phyloP scores from a whole-genome alignment of 129 eudicot genomes.

The Chrysanthemum seticuspe region DNA sequence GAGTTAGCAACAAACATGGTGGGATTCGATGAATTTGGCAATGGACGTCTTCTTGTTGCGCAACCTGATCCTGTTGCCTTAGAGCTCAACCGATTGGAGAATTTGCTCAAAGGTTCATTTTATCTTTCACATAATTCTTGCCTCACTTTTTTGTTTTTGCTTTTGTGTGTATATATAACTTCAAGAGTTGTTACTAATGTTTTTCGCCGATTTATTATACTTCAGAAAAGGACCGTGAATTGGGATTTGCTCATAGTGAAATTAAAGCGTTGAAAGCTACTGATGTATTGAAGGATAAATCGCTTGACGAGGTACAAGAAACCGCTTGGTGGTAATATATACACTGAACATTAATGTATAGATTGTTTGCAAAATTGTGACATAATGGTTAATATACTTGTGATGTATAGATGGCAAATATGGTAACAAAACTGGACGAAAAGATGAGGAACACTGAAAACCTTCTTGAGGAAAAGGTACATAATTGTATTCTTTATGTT shows the following conservation, averaged over 20 bases:
- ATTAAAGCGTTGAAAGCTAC: constrained; percentile 74
- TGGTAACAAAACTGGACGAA: constrained; percentile 59
- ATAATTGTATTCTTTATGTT: neutral
- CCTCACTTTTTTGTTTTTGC: neutral
- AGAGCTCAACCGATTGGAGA: constrained; percentile 68
- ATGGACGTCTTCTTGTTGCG: constrained; percentile 27
- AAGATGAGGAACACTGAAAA: constrained; percentile 50
- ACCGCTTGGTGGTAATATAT: neutral
- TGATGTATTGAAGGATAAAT: constrained; percentile 71
- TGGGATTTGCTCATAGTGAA: constrained; percentile 65
- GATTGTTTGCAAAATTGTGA: neutral
- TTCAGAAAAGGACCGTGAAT: constrained; percentile 74
- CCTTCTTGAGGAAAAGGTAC: constrained; percentile 80
- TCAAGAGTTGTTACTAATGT: neutral
- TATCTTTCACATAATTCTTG: neutral
- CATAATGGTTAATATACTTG: neutral
- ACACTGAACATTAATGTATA: neutral
- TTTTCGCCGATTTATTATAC: neutral
- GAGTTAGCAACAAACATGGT: constrained; percentile 27
- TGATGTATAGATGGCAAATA: constrained; percentile 50
- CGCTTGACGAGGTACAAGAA: constrained; percentile 68
- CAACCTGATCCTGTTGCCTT: constrained; percentile 61
- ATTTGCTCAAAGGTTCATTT: constrained; percentile 72
- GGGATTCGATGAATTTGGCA: constrained; percentile 35
- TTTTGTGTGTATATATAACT: neutral